Conservation (phyloP, 345 rosid species). For the Aquilaria malaccensis region DNA sequence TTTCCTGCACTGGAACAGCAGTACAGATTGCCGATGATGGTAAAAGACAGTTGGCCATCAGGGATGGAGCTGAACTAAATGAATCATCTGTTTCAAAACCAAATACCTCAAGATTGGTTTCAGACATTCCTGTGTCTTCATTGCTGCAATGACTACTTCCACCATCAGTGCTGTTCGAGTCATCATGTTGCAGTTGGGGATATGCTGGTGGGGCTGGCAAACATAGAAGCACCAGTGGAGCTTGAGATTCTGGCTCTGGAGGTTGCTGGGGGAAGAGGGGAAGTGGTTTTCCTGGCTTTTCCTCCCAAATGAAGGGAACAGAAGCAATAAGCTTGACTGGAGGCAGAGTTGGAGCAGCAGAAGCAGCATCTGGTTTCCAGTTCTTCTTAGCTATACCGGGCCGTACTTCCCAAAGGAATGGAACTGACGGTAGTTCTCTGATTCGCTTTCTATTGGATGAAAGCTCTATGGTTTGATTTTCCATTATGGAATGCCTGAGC, state of each 20-base stretch:
- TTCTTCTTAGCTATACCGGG: slow-evolving; percentile 72
- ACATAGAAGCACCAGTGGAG: slow-evolving; percentile 14
- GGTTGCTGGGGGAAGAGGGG: slow-evolving; percentile 24
- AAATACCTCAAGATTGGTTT: slow-evolving; percentile 30
- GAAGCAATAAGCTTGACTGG: slow-evolving; percentile 62
- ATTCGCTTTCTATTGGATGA: slow-evolving; percentile 27
- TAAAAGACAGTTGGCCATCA: slow-evolving; percentile 34
- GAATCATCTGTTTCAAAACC: slow-evolving; percentile 41
- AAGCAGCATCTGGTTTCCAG: slow-evolving; percentile 48
- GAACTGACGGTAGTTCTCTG: slow-evolving; percentile 65
- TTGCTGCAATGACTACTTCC: slow-evolving; percentile 9
- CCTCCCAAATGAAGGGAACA: slow-evolving; percentile 78
- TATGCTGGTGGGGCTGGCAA: slow-evolving; percentile 33
- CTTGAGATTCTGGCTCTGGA: slow-evolving; percentile 7
- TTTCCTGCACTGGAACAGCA: slow-evolving; percentile 31
- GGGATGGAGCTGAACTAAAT: slow-evolving; percentile 50
- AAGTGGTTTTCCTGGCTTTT: slow-evolving; percentile 58
- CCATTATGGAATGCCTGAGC: slow-evolving; percentile 20
- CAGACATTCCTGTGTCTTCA: slow-evolving; percentile 5
- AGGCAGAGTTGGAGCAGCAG: slow-evolving; percentile 23
- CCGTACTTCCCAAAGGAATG: slow-evolving; percentile 79
- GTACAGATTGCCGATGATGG: slow-evolving; percentile 24
- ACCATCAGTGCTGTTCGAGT: slow-evolving; percentile 10
- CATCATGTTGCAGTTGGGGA: slow-evolving; percentile 10
- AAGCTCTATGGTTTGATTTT: slow-evolving; percentile 10